Evolutionary conservation across 2,329 filamentous ascomycete genomes (phyloP), one percentile per base, ranked within the genome.

Genomic region (Cordyceps javanica): DNA sequence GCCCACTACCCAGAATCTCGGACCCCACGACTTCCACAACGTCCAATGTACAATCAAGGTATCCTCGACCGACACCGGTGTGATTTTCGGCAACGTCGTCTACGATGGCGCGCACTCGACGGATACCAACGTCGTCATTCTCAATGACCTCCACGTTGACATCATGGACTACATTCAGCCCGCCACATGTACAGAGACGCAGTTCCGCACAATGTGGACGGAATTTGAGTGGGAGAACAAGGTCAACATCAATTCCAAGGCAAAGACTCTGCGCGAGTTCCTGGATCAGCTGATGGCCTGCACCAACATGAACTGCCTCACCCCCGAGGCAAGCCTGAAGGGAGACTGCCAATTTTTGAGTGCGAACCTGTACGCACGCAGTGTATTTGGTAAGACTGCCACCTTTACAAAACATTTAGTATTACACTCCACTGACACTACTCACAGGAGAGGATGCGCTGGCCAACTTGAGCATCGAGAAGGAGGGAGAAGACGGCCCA

Each of bases 151-250:
- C 30, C 94, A 99, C 68, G 93, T 97, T 58, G 94, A 99, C 69
- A 97, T 99, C 63, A 99, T 99, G 94, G 94, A 99, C 75, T 99
- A 99, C 77, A 99, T 99, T 68, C 93, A 97, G 71, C 94, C 94
- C 1, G 93, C 93, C 7, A 87, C 91, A 16, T 99, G 94, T 80
- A 94, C 91, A 5, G 94, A 99, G 79, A 97, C 93, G 11, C 91
- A 97, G 69, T 99, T 99, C 86, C 86, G 94, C 60, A 96, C 91
- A n/a, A 99, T 99, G 94, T 99, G 94, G 94, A 99, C 94, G 38
- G 94, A 99, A 71, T 99, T 99, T 65, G 94, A 99, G 72, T 99
- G 94, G 94, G 94, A 99, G 80, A 99, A 99, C 78, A 99, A 99
- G 83, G 93, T 99, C 73, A 99, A 99, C 77, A 97, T 99, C 77